Evolutionary conservation across 495 filamentous ascomycete genomes (phyloP).

Genomic region (Penicillium argentinense): DNA sequence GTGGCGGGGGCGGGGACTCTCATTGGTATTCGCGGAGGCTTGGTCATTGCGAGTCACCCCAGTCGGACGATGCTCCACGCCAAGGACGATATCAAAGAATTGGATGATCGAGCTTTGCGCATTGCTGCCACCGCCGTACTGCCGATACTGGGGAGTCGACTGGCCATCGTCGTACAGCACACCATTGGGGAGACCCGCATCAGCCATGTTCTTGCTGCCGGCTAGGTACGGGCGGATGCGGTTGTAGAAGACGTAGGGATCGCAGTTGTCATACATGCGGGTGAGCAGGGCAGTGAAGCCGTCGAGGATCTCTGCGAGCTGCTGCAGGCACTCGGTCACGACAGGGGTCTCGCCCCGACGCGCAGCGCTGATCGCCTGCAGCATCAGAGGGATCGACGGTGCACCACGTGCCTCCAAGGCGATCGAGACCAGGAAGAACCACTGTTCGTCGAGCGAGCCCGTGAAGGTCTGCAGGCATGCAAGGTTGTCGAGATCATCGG

Average conservation of each 20-base stretch:
- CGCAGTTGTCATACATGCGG: constrained; percentile 90
- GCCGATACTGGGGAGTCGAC: constrained; percentile 63
- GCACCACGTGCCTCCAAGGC: constrained; percentile 93
- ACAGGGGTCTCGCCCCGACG: constrained; percentile 64
- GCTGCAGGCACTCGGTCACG: constrained; percentile 71
- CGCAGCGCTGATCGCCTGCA: constrained; percentile 82
- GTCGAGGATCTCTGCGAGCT: constrained; percentile 83
- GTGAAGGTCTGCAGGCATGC: constrained; percentile 86
- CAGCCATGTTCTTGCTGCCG: constrained; percentile 94
- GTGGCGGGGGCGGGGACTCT: constrained; percentile 49
- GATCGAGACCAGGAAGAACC: constrained; percentile 95
- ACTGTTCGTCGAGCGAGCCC: constrained; percentile 94
- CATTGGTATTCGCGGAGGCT: constrained; percentile 11
- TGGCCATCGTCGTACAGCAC: constrained; percentile 81
- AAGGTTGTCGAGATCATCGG: constrained; percentile 82
- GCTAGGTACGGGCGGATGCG: constrained; percentile 91
- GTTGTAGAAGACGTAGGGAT: constrained; percentile 91
- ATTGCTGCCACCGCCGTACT: constrained; percentile 89
- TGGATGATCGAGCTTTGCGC: constrained; percentile 94
- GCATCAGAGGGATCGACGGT: constrained; percentile 84
- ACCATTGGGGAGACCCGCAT: constrained; percentile 83
- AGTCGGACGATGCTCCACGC: constrained; percentile 88
- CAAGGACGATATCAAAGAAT: constrained; percentile 91
- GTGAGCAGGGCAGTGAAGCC: constrained; percentile 72
- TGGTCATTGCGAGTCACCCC: constrained; percentile 57